phyloP scores from a whole-genome alignment of 1,284 basidiomycete species.

The Marasmius oreades region DNA sequence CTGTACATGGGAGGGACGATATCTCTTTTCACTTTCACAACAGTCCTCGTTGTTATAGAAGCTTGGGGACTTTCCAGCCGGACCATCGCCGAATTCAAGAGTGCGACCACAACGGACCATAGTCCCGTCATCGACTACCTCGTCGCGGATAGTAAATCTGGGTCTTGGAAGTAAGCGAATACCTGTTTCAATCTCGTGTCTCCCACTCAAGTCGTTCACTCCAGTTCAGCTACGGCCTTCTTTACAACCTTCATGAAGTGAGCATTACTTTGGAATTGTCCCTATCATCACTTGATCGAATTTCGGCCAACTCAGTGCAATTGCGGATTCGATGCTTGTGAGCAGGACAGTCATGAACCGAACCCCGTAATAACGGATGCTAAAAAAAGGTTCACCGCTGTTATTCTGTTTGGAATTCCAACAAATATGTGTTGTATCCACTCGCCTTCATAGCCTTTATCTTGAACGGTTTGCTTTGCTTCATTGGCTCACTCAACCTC shows the following conservation, averaged over 20 bases:
- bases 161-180: no score
- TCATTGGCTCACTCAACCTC: neutral
- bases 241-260: no score
- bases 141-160: no score
- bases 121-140: neutral
- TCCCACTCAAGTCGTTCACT: no score
- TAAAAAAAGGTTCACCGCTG: conserved; percentile 1
- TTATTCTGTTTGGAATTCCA: neutral
- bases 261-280: no score
- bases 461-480: neutral
- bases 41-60: neutral
- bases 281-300: no score
- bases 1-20: neutral
- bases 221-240: no score
- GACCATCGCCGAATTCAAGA: neutral
- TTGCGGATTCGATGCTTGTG: no score
- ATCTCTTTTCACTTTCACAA: neutral
- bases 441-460: neutral
- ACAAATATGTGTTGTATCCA: neutral
- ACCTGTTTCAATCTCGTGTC: no score
- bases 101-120: neutral
- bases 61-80: neutral
- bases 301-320: no score
- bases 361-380: no score
- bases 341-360: no score